Evolutionary conservation across 345 rosid genomes (phyloP), one percentile per base, ranked within the genome.

Genomic region (Raphanus raphanistrum): DNA sequence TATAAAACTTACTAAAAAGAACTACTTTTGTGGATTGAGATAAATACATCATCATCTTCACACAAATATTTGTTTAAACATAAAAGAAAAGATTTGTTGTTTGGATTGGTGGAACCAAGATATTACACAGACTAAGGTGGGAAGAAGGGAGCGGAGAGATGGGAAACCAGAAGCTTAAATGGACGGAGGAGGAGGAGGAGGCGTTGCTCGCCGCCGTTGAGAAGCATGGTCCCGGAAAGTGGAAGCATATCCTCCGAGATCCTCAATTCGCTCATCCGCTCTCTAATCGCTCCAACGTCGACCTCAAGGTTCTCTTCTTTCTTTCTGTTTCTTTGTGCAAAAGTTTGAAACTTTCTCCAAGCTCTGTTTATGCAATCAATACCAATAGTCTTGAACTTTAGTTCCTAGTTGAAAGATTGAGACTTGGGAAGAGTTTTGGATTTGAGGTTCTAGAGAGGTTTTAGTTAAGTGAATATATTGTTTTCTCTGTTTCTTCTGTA

Each of bases 141-240:
- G 28, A 62, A 58, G 16, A 41, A 41, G 48, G 55, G 70, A 55
- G 68, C 54, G 32, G 6, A 70, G 6, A 67, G 73, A 92, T 89
- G 98, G 96, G 98, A 29, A 92, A 89, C 66, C 97, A 85, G 84
- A 92, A 92, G 86, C 92, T 83, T 17, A 92, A 89, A 64, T 92
- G 96, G 97, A 88, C 89, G 81, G 77, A 85, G 81, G 96, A 88
- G 83, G 93, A 92, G 74, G 97, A 90, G 72, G 86, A 82, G 66
- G 90, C 96, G 41, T 84, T 92, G 66, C 87, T 86, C 21, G 86
- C 90, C 79, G 97, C 96, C 26, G 82, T 92, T 45, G 29, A 79
- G 29, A 90, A 84, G 87, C 90, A 87, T 77, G 95, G 96, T 10
- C 87, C 90, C n/a, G 97, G 97, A 1, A 92, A 88, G 81, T 92